phyloP scores from a whole-genome alignment of 441 rosid species.

The Aquilaria agallochum region DNA sequence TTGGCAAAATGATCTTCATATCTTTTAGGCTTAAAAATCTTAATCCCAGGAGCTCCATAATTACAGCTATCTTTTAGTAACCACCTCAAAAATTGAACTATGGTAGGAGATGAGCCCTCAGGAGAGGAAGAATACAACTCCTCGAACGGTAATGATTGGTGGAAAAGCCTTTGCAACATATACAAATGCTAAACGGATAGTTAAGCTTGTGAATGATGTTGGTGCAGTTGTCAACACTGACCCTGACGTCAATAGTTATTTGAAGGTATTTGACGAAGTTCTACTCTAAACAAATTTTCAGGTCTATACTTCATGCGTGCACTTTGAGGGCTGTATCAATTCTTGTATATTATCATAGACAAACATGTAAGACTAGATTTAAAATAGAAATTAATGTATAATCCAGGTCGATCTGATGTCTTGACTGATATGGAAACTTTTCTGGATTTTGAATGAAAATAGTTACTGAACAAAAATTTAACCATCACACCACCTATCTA shows the following conservation, averaged over 20 bases:
- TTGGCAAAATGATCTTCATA: no score
- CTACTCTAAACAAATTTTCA: background rate
- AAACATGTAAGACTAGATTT: no score
- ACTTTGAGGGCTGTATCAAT: no score
- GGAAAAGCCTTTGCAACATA: constrained; percentile 99
- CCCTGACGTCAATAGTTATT: constrained; percentile 84
- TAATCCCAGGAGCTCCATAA: constrained; percentile 1
- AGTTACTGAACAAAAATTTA: no score
- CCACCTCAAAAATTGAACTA: constrained; percentile 21
- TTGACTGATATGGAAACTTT: no score
- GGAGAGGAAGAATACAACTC: constrained; percentile 73
- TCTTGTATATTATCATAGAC: no score
- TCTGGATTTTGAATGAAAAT: no score
- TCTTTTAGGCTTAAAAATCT: background rate
- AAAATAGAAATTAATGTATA: no score
- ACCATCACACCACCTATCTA: no score
- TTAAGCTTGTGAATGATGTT: constrained; percentile 93
- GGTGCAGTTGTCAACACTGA: constrained; percentile 87
- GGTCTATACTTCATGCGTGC: background rate
- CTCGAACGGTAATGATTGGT: constrained; percentile 94
- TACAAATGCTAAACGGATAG: constrained; percentile 95
- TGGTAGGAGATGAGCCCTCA: constrained; percentile 88
- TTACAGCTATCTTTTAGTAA: background rate
- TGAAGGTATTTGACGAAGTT: constrained; percentile 52
- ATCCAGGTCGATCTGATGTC: no score